Evolutionary conservation across 2,329 filamentous ascomycete species (phyloP).

Genomic region (Arthroderma sp.): DNA sequence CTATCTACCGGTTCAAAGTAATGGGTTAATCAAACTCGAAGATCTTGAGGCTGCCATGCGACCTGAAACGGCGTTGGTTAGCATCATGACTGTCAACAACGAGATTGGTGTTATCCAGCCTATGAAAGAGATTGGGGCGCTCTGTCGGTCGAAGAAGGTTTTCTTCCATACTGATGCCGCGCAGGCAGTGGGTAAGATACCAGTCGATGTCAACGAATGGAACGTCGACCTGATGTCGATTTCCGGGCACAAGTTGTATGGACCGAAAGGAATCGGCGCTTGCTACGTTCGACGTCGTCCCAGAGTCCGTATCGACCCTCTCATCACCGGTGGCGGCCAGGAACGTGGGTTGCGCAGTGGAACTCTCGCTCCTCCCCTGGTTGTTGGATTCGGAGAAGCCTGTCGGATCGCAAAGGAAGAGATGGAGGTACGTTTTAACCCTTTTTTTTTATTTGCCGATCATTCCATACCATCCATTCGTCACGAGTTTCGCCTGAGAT

Average conservation of each 20-base stretch:
- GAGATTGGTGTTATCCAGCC: conserved; percentile 99
- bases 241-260: conserved; percentile 96
- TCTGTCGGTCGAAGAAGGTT: conserved; percentile 82
- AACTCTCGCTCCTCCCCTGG: conserved; percentile 76
- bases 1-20: conserved; percentile 82
- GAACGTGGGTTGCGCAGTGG: conserved; percentile 91
- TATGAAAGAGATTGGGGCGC: conserved; percentile 78
- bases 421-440: conserved; percentile 57
- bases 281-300: conserved; percentile 91
- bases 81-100: conserved; percentile 98
- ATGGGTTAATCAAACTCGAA: conserved; percentile 73
- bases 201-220: conserved; percentile 92
- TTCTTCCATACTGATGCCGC: conserved; percentile 98
- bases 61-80: conserved; percentile 83
- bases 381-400: conserved; percentile 90
- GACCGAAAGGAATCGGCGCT: conserved; percentile 90
- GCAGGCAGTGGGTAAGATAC: conserved; percentile 97
- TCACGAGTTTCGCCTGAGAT: conserved; percentile 30
- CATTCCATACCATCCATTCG: conserved; percentile 1
- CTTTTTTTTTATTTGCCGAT: conserved; percentile 11
- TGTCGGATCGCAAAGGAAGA: conserved; percentile 85
- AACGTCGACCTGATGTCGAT: conserved; percentile 98
- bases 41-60: conserved; percentile 79
- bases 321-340: conserved; percentile 93
- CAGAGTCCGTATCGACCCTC: conserved; percentile 83